phyloP scores from a whole-genome alignment of 257 asterid species.

The Solanum lignicaule region DNA sequence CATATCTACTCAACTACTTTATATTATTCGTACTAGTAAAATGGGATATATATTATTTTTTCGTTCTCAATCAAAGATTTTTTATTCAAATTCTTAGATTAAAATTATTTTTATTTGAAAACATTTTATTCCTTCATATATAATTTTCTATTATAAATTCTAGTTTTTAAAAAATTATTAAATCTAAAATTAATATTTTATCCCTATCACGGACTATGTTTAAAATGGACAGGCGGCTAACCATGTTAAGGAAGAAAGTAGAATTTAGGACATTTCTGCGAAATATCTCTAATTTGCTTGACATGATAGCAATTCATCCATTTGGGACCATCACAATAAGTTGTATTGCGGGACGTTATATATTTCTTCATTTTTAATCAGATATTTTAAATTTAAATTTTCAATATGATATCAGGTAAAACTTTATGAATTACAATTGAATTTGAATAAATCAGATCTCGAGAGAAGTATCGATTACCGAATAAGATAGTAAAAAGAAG shows the following conservation, averaged over 20 bases:
- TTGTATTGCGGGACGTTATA: neutral
- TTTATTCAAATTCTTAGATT: neutral
- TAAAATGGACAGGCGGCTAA: neutral
- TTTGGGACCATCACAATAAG: neutral
- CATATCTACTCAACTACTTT: neutral
- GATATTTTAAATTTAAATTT: rapidly evolving
- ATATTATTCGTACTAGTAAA: neutral
- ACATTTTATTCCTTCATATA: no score
- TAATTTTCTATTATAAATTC: no score
- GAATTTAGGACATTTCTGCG: neutral
- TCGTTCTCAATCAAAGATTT: neutral
- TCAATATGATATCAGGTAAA: rapidly evolving
- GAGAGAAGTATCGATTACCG: rapidly evolving
- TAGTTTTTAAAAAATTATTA: no score
- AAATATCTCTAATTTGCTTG: neutral
- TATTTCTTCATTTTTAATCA: neutral
- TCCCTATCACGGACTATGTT: neutral
- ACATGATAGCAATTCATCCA: neutral
- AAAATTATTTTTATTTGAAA: neutral
- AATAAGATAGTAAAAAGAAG: neutral
- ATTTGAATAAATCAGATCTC: rapidly evolving
- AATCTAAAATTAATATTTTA: no score
- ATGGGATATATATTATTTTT: neutral
- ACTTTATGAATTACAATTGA: no score
- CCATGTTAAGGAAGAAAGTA: neutral